Percentiles rank a stretch among this genome's conserved stretches.
phyloP scores from a whole-genome alignment of 805 yeast genomes.

The Nakazawaea laoshanensis region DNA sequence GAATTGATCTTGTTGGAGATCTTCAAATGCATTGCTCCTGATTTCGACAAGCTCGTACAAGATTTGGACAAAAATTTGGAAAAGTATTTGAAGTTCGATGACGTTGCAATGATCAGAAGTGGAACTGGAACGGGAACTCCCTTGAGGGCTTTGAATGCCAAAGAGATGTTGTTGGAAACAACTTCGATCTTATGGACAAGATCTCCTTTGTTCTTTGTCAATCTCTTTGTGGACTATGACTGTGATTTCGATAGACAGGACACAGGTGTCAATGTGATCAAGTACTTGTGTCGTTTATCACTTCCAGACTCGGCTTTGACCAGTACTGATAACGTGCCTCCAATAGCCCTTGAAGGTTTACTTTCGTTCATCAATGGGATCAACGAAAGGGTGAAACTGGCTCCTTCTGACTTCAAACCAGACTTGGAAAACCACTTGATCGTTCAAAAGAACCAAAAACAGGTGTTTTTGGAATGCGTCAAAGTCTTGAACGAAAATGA shows the following conservation, averaged over 20 bases:
- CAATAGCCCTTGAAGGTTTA: slow-evolving; percentile 85
- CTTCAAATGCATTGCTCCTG: slow-evolving; percentile 32
- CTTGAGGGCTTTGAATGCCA: slow-evolving; percentile 32
- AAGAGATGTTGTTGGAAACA: slow-evolving; percentile 81
- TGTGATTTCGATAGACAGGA: slow-evolving; percentile 86
- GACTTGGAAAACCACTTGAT: slow-evolving; percentile 23
- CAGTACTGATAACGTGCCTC: slow-evolving; percentile 85
- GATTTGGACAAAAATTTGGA: slow-evolving; percentile 20
- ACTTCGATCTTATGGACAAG: slow-evolving; percentile 77
- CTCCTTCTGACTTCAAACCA: slow-evolving; percentile 1
- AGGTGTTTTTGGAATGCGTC: slow-evolving; percentile 69
- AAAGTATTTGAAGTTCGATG: slow-evolving; percentile 20
- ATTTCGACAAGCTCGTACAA: slow-evolving; percentile 16
- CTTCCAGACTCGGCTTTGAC: slow-evolving; percentile 76
- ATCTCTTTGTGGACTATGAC: slow-evolving; percentile 75
- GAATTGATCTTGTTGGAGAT: slow-evolving; percentile 64
- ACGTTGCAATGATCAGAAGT: slow-evolving; percentile 18
- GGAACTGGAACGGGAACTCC: slow-evolving; percentile 5
- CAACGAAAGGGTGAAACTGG: slow-evolving; percentile 36
- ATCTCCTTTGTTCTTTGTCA: slow-evolving; percentile 68
- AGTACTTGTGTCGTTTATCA: slow-evolving; percentile 67
- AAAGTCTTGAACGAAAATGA: slow-evolving; percentile 73
- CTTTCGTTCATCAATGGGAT: slow-evolving; percentile 61
- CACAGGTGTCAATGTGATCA: slow-evolving; percentile 56
- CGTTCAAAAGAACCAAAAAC: slow-evolving; percentile 46